These are phyloP conservation scores for Skeletonema tropicum DNA, from an alignment of 108 stramenopile genomes.

Conservation along the genomic window DNA sequence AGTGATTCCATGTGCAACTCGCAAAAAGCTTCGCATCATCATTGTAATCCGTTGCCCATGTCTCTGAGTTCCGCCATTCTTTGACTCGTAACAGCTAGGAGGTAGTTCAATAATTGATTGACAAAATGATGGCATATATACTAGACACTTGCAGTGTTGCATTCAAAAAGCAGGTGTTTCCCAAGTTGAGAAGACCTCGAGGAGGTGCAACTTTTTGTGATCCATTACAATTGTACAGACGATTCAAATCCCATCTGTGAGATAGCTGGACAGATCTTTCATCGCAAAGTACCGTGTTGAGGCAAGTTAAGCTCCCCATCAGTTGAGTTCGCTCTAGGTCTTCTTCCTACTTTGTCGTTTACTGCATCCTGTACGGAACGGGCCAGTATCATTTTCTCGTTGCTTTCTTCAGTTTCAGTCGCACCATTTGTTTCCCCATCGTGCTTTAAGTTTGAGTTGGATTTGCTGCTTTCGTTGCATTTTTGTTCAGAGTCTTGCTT, in stretches of 20 bases:
- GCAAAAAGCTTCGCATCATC: constrained; percentile 55
- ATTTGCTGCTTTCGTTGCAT: not conserved
- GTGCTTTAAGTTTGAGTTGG: constrained; percentile 6
- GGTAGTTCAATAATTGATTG: constrained; percentile 71
- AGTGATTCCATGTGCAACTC: constrained; percentile 57
- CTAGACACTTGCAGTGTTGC: constrained; percentile 94
- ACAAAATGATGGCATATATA: constrained; percentile 86
- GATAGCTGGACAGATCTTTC: constrained; percentile 65
- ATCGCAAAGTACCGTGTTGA: constrained; percentile 80
- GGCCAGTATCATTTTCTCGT: constrained; percentile 49
- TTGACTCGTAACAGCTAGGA: constrained; percentile 27
- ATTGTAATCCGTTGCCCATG: constrained; percentile 69
- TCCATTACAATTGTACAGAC: constrained; percentile 30
- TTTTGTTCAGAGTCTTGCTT: constrained; percentile 1
- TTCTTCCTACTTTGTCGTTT: constrained; percentile 65
- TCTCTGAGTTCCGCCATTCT: constrained; percentile 18
- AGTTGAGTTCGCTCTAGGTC: constrained; percentile 83
- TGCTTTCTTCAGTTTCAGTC: not conserved
- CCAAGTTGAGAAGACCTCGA: constrained; percentile 88
- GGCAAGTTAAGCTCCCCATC: constrained; percentile 82
- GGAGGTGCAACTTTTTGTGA: constrained; percentile 40
- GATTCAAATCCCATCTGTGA: constrained; percentile 62
- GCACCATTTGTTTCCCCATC: constrained; percentile 5
- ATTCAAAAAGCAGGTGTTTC: constrained; percentile 98
- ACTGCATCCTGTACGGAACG: constrained; percentile 79